These are phyloP conservation scores for Diutina catenulata DNA, from an alignment of 1,139 yeast species.

Conservation along the genomic window DNA sequence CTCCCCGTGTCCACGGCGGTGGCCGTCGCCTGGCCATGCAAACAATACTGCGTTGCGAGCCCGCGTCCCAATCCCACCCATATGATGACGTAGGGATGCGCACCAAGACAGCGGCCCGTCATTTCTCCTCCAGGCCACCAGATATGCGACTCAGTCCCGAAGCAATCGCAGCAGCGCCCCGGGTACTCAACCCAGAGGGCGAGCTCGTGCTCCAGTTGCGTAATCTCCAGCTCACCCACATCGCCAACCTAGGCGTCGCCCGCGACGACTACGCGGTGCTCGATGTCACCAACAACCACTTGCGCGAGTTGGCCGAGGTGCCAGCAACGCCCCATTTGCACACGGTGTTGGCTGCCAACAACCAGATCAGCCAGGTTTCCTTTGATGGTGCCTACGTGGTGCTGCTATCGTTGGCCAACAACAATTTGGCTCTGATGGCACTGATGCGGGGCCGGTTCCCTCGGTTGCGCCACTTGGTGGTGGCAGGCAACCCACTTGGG, in stretches of 20 bases:
- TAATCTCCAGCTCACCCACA: conserved; percentile 18
- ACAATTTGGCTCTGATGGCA: conserved; percentile 31
- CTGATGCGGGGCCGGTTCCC: conserved; percentile 16
- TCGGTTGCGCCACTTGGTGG: conserved; percentile 21
- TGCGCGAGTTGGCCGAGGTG: conserved; percentile 40
- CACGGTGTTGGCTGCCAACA: conserved; percentile 45
- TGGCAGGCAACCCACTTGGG: conserved; percentile 54
- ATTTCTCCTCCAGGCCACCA: no score
- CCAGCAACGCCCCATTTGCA: conserved; percentile 35
- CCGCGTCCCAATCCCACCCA: no score
- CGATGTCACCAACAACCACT: conserved; percentile 59
- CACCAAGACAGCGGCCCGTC: no score
- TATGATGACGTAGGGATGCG: no score
- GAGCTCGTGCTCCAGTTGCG: conserved; percentile 26
- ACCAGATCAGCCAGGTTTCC: conserved; percentile 32
- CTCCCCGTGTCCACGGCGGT: no score
- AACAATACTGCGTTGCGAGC: no score
- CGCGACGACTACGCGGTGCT: conserved; percentile 35
- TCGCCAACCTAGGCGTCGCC: conserved; percentile 25
- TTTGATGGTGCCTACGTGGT: conserved; percentile 21
- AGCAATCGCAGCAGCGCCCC: conserved; percentile 20
- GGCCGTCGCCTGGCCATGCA: no score
- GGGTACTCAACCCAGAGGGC: conserved; percentile 25
- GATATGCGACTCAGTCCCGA: conserved; percentile 31
- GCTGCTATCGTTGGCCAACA: conserved; percentile 41